Conservation (phyloP, 2,329 filamentous ascomycete genomes). For the Neofusicoccum sp. region DNA sequence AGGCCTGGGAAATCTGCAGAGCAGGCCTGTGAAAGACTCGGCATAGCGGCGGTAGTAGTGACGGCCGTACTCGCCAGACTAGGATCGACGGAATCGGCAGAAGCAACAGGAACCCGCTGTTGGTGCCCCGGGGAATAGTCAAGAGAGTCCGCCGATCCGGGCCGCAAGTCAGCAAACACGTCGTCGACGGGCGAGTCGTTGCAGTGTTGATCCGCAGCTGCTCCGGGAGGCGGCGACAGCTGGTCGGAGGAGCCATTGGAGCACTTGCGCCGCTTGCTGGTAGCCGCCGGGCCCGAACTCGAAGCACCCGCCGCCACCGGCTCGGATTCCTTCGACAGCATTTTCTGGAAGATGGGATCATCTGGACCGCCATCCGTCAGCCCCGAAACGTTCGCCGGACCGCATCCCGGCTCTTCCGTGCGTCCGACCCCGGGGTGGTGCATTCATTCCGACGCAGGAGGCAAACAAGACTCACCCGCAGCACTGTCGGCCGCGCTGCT, state of each 20-base stretch:
- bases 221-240: background rate
- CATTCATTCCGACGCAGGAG: background rate
- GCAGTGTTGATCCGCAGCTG: background rate
- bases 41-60: background rate
- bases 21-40: background rate
- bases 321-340: slow-evolving; percentile 7
- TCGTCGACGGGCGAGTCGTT: background rate
- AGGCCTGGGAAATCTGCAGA: background rate
- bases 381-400: background rate
- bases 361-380: background rate
- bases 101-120: too few species aligned
- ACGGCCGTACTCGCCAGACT: too few species aligned
- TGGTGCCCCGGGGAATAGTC: too few species aligned
- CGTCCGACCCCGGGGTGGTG: too few species aligned
- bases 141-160: too few species aligned
- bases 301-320: background rate
- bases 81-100: too few species aligned
- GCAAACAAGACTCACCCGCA: background rate
- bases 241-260: background rate
- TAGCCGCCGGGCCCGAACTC: background rate
- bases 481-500: slow-evolving; percentile 4
- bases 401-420: background rate
- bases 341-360: slow-evolving; percentile 9
- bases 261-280: background rate
- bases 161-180: too few species aligned